phyloP scores from a whole-genome alignment of 768 basidiomycete genomes.

The Sarcodon aspratus region DNA sequence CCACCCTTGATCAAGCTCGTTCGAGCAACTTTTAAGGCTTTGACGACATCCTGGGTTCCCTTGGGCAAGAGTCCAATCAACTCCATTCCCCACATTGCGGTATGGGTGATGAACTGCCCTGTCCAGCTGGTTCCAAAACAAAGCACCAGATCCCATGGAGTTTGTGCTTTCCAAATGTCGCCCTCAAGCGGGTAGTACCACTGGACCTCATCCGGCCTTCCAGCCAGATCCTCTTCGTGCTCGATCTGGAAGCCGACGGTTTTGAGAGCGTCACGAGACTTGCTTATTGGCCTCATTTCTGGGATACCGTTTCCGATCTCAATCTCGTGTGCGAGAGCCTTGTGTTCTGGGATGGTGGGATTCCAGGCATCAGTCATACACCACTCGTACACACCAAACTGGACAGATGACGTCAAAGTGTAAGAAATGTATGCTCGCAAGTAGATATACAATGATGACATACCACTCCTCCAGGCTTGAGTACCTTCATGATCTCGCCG shows the following conservation, averaged over 20 bases:
- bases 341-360: constrained; percentile 75
- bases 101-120: constrained; percentile 78
- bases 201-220: constrained; percentile 59
- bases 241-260: constrained; percentile 80
- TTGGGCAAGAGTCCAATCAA: constrained; percentile 73
- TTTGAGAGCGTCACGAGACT: constrained; percentile 66
- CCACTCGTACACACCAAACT: constrained; percentile 99
- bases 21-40: constrained; percentile 77
- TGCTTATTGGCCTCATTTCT: constrained; percentile 77
- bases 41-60: constrained; percentile 85
- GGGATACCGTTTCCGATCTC: constrained; percentile 97
- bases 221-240: constrained; percentile 92
- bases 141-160: constrained; percentile 81
- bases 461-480: constrained; percentile 94
- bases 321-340: constrained; percentile 81
- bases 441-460: constrained; percentile 19
- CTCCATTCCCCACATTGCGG: constrained; percentile 68
- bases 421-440: not conserved
- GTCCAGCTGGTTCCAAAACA: constrained; percentile 87
- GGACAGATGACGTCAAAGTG: constrained; percentile 1
- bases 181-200: constrained; percentile 99
- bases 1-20: constrained; percentile 77
- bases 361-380: constrained; percentile 96
- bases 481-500: constrained; percentile 80
- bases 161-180: constrained; percentile 87